phyloP scores from a whole-genome alignment of 1,139 yeast species.

The Kodamaea alishanica region DNA sequence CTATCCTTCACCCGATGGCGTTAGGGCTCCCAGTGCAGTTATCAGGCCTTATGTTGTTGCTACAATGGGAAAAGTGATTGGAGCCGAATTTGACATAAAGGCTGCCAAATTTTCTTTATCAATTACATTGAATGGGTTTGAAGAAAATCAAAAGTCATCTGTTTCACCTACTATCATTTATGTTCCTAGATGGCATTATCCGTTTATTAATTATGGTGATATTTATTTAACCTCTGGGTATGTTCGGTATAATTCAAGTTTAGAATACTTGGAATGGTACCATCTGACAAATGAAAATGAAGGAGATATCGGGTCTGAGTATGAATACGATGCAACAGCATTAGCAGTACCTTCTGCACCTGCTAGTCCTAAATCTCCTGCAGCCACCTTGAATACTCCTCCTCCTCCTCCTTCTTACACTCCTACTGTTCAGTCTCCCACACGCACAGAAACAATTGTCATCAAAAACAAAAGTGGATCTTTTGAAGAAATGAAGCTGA shows the following conservation, averaged over 20 bases:
- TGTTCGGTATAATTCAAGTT: constrained; percentile 45
- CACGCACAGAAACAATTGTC: constrained; percentile 29
- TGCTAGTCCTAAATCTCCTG: background rate
- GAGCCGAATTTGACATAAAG: constrained; percentile 54
- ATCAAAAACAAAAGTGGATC: constrained; percentile 40
- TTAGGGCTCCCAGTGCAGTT: constrained; percentile 66
- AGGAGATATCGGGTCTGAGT: background rate
- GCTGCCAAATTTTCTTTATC: constrained; percentile 46
- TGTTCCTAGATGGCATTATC: constrained; percentile 71
- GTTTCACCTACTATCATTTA: constrained; percentile 53
- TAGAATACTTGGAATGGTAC: constrained; percentile 67
- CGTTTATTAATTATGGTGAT: constrained; percentile 39
- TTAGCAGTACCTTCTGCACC: background rate
- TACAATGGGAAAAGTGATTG: constrained; percentile 49
- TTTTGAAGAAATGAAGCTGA: constrained; percentile 22
- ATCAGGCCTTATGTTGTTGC: constrained; percentile 69
- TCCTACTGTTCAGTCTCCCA: background rate
- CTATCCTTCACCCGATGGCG: constrained; percentile 53
- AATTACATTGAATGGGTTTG: constrained; percentile 25
- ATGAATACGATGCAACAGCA: no score
- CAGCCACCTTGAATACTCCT: background rate
- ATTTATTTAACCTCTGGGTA: constrained; percentile 53
- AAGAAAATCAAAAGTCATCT: constrained; percentile 15
- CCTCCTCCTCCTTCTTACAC: background rate
- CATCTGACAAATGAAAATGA: constrained; percentile 35